Evolutionary conservation across 352 stramenopile genomes (phyloP).

Genomic region (Globisporangium takayamanum): DNA sequence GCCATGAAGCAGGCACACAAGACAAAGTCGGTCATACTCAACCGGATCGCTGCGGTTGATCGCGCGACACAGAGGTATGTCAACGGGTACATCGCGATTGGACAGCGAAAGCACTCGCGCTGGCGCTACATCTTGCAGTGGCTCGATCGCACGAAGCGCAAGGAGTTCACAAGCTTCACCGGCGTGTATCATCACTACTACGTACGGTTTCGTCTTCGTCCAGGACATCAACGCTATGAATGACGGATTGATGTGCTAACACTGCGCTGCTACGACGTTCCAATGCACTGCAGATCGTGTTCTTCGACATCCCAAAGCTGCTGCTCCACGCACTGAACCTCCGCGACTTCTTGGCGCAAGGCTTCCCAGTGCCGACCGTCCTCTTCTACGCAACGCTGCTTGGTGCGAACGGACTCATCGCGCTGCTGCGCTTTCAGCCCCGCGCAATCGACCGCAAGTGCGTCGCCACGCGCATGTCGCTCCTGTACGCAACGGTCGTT

Average conservation of each 20-base stretch:
- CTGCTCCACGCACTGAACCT: conserved; percentile 16
- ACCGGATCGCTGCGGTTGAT: too few species aligned
- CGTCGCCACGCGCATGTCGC: conserved; percentile 14
- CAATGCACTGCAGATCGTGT: conserved; percentile 5
- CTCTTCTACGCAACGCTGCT: conserved; percentile 20
- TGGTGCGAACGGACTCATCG: conserved; percentile 17
- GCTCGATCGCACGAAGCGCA: background rate
- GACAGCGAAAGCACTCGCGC: too few species aligned
- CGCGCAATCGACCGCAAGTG: conserved; percentile 5
- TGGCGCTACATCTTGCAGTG: background rate
- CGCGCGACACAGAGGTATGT: too few species aligned
- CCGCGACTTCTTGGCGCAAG: conserved; percentile 12
- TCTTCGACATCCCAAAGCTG: conserved; percentile 22
- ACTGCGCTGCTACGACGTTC: too few species aligned
- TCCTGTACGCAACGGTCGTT: conserved; percentile 3
- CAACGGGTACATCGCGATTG: too few species aligned
- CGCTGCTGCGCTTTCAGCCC: conserved; percentile 22
- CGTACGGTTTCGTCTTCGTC: background rate
- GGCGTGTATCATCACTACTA: conserved; percentile 5
- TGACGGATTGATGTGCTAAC: background rate
- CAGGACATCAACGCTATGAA: background rate
- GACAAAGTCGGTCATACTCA: too few species aligned
- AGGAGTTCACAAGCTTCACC: conserved; percentile 1
- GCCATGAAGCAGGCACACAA: too few species aligned
- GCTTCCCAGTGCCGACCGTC: conserved; percentile 21